These are phyloP conservation scores for Fusarium napiforme DNA, from an alignment of 2,329 filamentous ascomycete species.

Conservation along the genomic window DNA sequence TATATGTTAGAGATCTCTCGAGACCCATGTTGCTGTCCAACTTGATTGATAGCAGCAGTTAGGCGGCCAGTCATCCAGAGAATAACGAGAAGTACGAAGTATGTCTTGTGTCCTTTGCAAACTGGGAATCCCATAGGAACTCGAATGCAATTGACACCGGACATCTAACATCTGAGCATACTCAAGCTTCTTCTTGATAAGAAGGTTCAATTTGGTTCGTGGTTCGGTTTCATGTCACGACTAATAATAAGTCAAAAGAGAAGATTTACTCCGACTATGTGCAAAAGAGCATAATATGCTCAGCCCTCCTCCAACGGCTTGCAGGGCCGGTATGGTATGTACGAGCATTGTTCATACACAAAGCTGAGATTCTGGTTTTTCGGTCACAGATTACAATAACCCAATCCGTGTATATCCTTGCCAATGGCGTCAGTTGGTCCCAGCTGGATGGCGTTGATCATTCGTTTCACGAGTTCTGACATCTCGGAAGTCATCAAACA, in stretches of 20 bases:
- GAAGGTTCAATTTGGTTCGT: background rate
- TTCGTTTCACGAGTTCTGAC: slow-evolving; percentile 7
- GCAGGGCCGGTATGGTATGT: background rate
- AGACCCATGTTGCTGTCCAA: background rate
- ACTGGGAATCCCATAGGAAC: background rate
- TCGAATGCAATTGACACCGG: background rate
- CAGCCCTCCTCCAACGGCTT: background rate
- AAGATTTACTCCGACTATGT: background rate
- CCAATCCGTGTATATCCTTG: background rate
- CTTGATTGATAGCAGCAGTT: background rate
- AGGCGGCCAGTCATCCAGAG: background rate
- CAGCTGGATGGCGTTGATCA: slow-evolving; percentile 8
- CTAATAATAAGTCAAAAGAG: background rate
- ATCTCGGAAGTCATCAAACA: background rate
- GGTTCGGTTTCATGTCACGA: background rate
- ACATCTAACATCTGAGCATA: background rate
- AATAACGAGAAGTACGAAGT: background rate
- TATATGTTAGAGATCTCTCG: background rate
- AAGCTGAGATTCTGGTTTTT: background rate
- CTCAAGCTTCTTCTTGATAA: background rate
- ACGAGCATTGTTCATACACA: background rate
- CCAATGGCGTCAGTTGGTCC: slow-evolving; percentile 29
- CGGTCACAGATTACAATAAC: background rate
- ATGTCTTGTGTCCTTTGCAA: background rate
- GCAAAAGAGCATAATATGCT: background rate